A percentile compares a stretch with the other conserved stretches of the same genome.
Evolutionary conservation across 768 basidiomycete species (phyloP).

Genomic region (Gyrodon lividus): DNA sequence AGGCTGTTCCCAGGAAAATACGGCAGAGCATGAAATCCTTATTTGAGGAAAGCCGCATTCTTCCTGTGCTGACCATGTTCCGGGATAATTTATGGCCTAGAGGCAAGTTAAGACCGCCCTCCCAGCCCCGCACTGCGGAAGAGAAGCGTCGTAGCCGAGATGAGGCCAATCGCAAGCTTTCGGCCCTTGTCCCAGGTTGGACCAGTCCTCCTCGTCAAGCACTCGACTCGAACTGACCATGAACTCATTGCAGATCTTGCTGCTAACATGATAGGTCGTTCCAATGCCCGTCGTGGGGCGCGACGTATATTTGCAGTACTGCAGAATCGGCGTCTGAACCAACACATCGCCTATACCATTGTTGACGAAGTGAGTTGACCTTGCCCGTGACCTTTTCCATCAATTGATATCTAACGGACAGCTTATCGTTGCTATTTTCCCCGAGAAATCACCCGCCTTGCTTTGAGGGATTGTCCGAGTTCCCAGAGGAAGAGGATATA

Average conservation of each 20-base stretch:
- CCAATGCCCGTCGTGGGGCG: conserved; percentile 91
- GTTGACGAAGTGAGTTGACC: conserved; percentile 76
- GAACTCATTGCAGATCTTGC: conserved; percentile 65
- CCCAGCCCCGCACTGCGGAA: conserved; percentile 67
- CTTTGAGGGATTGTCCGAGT: conserved; percentile 1
- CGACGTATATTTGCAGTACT: conserved; percentile 90
- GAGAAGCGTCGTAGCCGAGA: conserved; percentile 81
- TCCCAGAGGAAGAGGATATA: neutral
- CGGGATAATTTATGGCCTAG: conserved; percentile 82
- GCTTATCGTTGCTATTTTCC: conserved; percentile 62
- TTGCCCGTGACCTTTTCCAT: neutral
- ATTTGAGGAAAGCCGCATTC: conserved; percentile 67
- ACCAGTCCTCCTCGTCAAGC: neutral
- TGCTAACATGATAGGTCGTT: conserved; percentile 97
- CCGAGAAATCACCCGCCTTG: conserved; percentile 38
- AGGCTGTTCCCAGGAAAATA: conserved; percentile 64
- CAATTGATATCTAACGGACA: conserved; percentile 24
- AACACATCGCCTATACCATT: conserved; percentile 86
- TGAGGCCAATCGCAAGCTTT: conserved; percentile 88
- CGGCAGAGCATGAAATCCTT: conserved; percentile 70
- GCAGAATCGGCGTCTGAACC: conserved; percentile 92
- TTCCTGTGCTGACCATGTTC: conserved; percentile 64
- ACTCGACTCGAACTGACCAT: conserved; percentile 1
- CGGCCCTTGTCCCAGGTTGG: conserved; percentile 86
- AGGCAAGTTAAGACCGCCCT: conserved; percentile 65